These are phyloP conservation scores for Boletus insuetus DNA, from an alignment of 768 basidiomycete genomes.

Conservation along the genomic window DNA sequence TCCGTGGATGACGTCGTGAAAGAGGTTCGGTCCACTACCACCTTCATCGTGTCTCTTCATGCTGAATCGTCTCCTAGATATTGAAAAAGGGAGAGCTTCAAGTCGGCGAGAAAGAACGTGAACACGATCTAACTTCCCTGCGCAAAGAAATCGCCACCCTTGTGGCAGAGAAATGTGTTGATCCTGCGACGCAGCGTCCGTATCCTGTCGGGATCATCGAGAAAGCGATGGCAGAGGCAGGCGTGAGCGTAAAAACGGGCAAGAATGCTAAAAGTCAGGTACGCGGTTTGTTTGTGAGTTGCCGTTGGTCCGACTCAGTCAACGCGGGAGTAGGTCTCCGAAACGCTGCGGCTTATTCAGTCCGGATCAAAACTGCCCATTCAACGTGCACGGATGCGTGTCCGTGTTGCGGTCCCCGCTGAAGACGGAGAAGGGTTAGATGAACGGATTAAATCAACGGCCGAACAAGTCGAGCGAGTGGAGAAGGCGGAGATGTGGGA, in stretches of 20 bases:
- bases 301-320: neutral
- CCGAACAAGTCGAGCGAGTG: slow-evolving; percentile 83
- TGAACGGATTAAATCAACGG: slow-evolving; percentile 66
- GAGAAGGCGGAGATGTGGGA: slow-evolving; percentile 83
- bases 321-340: slow-evolving; percentile 62
- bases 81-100: slow-evolving; percentile 95
- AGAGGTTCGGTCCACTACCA: slow-evolving; percentile 52
- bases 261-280: slow-evolving; percentile 97
- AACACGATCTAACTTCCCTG: slow-evolving; percentile 80
- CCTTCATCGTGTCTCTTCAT: neutral
- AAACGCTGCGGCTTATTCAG: slow-evolving; percentile 83
- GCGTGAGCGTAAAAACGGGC: slow-evolving; percentile 83
- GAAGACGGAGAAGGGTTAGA: slow-evolving; percentile 65
- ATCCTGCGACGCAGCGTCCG: slow-evolving; percentile 83
- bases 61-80: slow-evolving; percentile 51
- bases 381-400: slow-evolving; percentile 89
- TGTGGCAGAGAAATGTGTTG: slow-evolving; percentile 94
- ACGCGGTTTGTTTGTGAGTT: slow-evolving; percentile 7
- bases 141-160: slow-evolving; percentile 90
- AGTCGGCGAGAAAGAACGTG: slow-evolving; percentile 94
- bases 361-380: slow-evolving; percentile 85
- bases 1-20: slow-evolving; percentile 71
- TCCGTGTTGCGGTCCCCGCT: slow-evolving; percentile 73
- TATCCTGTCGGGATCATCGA: slow-evolving; percentile 96
- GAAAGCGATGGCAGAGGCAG: slow-evolving; percentile 94